Evolutionary conservation across 148 eudicot genomes (phyloP).

Genomic region (Vaccinium darrowii): DNA sequence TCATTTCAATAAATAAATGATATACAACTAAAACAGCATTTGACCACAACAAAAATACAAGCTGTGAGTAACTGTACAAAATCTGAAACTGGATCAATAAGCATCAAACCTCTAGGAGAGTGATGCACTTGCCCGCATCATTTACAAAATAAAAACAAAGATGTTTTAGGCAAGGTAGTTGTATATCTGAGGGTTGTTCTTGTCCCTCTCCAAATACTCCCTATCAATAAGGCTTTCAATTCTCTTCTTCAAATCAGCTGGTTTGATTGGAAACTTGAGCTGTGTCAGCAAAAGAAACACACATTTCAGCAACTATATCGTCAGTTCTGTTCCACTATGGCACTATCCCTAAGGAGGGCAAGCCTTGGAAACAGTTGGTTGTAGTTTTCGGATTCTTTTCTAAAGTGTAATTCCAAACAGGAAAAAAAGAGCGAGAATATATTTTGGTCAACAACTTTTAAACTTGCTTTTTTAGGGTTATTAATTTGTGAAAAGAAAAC

Average conservation of each 20-base stretch:
- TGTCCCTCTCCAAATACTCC: conserved; percentile 95
- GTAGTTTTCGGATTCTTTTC: neutral
- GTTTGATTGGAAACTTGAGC: conserved; percentile 97
- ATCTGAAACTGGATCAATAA: conserved; percentile 16
- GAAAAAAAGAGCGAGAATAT: neutral
- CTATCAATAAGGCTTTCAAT: conserved; percentile 95
- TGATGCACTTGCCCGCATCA: conserved; percentile 14
- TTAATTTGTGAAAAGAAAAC: neutral
- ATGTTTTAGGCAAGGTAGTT: conserved; percentile 74
- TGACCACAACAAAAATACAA: neutral
- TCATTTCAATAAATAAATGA: neutral
- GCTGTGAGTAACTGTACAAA: conserved; percentile 30
- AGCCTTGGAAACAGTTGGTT: neutral
- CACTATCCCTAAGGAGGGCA: neutral
- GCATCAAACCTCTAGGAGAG: neutral
- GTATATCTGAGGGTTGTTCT: conserved; percentile 92
- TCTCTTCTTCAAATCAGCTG: conserved; percentile 95
- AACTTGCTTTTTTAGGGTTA: neutral
- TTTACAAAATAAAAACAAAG: conserved; percentile 17
- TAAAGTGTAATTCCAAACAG: neutral
- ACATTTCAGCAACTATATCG: neutral
- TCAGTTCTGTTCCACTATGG: neutral
- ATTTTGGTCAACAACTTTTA: neutral
- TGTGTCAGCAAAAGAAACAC: conserved; percentile 38
- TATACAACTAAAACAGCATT: neutral